Percentiles rank a stretch among this genome's conserved stretches.
These are phyloP conservation scores for Alternaria gaisen DNA, from an alignment of 2,329 filamentous ascomycete species.

Conservation along the genomic window DNA sequence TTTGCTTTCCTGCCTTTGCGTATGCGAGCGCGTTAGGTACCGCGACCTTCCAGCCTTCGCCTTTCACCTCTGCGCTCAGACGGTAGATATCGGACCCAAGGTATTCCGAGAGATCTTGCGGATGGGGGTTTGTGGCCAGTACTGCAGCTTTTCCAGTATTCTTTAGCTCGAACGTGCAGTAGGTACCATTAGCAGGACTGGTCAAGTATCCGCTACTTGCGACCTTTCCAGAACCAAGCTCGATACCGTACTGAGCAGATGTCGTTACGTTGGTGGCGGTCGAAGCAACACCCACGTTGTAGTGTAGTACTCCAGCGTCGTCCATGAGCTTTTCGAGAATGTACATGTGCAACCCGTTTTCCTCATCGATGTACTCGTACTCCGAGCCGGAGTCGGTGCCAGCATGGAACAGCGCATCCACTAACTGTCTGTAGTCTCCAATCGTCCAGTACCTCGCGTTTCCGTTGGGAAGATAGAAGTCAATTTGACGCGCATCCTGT, in stretches of 20 bases:
- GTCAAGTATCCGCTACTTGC: constrained; percentile 22
- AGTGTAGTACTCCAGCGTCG: constrained; percentile 56
- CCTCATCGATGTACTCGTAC: constrained; percentile 59
- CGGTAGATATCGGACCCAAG: constrained; percentile 59
- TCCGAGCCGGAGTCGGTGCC: constrained; percentile 62
- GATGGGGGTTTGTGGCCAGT: constrained; percentile 31
- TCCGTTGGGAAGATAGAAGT: constrained; percentile 62
- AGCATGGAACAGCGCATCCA: constrained; percentile 64
- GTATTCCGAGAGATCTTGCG: constrained; percentile 52
- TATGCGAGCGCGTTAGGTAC: constrained; percentile 52
- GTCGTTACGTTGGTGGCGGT: constrained; percentile 49
- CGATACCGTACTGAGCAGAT: constrained; percentile 47
- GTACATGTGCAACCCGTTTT: constrained; percentile 62
- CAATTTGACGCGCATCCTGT: constrained; percentile 60
- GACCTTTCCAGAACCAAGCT: constrained; percentile 41
- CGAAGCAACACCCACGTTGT: constrained; percentile 59
- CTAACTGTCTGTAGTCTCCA: constrained; percentile 64
- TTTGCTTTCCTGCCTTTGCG: constrained; percentile 54
- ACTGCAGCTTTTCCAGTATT: constrained; percentile 54
- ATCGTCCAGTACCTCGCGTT: constrained; percentile 58
- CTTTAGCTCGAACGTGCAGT: constrained; percentile 59
- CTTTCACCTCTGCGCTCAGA: constrained; percentile 56
- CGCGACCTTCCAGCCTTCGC: constrained; percentile 58
- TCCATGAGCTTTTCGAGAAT: constrained; percentile 57
- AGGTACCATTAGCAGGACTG: constrained; percentile 48